Percentiles rank a stretch among this genome's conserved stretches.
Conservation (phyloP, 495 filamentous ascomycete species). For the Amniculicola lignicola region DNA sequence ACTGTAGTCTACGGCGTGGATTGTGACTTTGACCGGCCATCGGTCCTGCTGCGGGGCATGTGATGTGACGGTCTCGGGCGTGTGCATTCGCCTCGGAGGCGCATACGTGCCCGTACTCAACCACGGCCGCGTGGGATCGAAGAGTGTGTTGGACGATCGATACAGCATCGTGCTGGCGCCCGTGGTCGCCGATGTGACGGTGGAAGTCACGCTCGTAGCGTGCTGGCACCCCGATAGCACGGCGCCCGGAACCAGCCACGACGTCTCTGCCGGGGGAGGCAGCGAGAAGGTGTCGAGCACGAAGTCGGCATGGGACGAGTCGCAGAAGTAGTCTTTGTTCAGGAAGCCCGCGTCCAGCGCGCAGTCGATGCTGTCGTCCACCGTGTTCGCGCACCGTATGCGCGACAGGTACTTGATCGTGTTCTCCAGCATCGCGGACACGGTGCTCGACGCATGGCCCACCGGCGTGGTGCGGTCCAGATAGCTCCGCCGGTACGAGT, state of each 20-base stretch:
- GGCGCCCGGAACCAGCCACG: slow-evolving; percentile 64
- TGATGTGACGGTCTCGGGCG: slow-evolving; percentile 17
- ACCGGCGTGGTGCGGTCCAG: slow-evolving; percentile 41
- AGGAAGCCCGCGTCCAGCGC: slow-evolving; percentile 49
- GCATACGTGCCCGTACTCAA: slow-evolving; percentile 31
- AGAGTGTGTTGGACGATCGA: slow-evolving; percentile 30
- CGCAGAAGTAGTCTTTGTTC: slow-evolving; percentile 50
- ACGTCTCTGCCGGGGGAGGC: slow-evolving; percentile 55
- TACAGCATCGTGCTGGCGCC: slow-evolving; percentile 31
- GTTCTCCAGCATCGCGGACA: slow-evolving; percentile 51
- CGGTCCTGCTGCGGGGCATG: slow-evolving; percentile 51
- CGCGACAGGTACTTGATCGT: slow-evolving; percentile 64
- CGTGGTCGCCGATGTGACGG: slow-evolving; percentile 12
- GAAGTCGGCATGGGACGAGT: slow-evolving; percentile 58
- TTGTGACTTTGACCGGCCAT: slow-evolving; percentile 72
- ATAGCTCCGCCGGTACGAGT: slow-evolving; percentile 52
- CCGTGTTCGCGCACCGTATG: slow-evolving; percentile 54
- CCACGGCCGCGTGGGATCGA: slow-evolving; percentile 37
- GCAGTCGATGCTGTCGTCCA: slow-evolving; percentile 55
- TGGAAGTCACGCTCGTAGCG: slow-evolving; percentile 39
- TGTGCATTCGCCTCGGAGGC: slow-evolving; percentile 8
- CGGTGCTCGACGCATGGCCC: slow-evolving; percentile 19
- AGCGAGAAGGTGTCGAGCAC: slow-evolving; percentile 57
- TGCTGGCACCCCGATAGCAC: slow-evolving; percentile 64
- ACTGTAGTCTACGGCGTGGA: slow-evolving; percentile 63